These are phyloP conservation scores for Fomitopsis betulina DNA, from an alignment of 1,284 basidiomycete genomes.

Conservation along the genomic window DNA sequence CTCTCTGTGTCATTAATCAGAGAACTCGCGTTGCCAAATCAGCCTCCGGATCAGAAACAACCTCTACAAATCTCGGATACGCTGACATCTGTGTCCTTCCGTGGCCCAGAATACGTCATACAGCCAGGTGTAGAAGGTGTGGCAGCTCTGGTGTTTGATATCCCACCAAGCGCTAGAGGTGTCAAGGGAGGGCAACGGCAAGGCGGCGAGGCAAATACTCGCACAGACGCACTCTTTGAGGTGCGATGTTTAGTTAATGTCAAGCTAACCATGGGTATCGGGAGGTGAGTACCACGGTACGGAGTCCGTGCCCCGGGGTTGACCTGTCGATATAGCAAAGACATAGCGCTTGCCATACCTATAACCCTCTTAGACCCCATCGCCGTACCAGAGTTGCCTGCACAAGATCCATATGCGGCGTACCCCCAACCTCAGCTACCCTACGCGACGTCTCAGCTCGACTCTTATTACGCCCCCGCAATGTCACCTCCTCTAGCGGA, in stretches of 20 bases:
- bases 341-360: constrained; percentile 59
- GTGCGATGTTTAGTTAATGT: constrained; percentile 52
- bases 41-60: constrained; percentile 35
- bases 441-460: constrained; percentile 13
- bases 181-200: constrained; percentile 49
- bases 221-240: constrained; percentile 55
- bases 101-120: constrained; percentile 66
- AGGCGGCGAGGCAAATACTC: constrained; percentile 29
- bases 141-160: constrained; percentile 70
- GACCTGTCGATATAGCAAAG: constrained; percentile 44
- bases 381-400: constrained; percentile 41
- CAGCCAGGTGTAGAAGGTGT: constrained; percentile 69
- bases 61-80: constrained; percentile 61
- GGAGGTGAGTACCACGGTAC: constrained; percentile 39
- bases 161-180: constrained; percentile 57
- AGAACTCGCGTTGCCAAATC: constrained; percentile 49
- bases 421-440: constrained; percentile 6
- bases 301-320: background rate
- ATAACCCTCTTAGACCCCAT: constrained; percentile 59
- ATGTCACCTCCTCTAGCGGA: constrained; percentile 22
- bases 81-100: constrained; percentile 62
- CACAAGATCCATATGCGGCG: constrained; percentile 12
- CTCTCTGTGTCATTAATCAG: constrained; percentile 55
- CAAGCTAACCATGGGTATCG: constrained; percentile 58
- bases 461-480: constrained; percentile 6